These are phyloP conservation scores for Arthrobotrys pseudoclavata DNA, from an alignment of 2,329 filamentous ascomycete genomes.

Conservation along the genomic window DNA sequence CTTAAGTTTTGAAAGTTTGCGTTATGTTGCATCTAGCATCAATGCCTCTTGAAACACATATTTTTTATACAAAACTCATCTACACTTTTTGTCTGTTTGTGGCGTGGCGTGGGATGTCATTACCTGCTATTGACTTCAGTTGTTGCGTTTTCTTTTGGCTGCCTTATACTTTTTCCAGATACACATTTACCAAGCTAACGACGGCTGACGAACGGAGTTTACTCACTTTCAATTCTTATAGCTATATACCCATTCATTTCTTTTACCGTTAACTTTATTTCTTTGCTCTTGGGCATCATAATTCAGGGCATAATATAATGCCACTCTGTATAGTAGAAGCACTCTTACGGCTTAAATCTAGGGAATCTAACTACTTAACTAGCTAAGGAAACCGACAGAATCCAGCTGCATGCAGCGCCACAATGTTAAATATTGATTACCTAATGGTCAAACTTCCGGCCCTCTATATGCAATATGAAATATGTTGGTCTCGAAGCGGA, in stretches of 20 bases:
- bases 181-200: conserved; percentile 38
- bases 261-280: conserved; percentile 4
- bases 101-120: not conserved
- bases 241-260: conserved; percentile 45
- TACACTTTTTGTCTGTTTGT: not conserved
- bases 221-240: conserved; percentile 49
- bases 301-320: not conserved
- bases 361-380: not conserved
- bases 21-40: conserved; percentile 18
- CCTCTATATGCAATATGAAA: not conserved
- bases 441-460: not conserved
- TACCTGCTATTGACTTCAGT: not conserved
- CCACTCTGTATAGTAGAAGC: not conserved
- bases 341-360: not conserved
- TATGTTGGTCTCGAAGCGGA: not conserved
- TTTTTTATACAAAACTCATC: not conserved
- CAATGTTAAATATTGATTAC: not conserved
- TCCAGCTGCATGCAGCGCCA: not conserved
- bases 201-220: conserved; percentile 47
- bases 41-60: conserved; percentile 1
- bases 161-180: not conserved
- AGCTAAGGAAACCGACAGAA: not conserved
- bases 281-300: not conserved
- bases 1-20: not conserved
- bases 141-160: conserved; percentile 13